These are phyloP conservation scores for Saturnispora kantuleensis DNA, from an alignment of 805 yeast genomes.

Conservation along the genomic window DNA sequence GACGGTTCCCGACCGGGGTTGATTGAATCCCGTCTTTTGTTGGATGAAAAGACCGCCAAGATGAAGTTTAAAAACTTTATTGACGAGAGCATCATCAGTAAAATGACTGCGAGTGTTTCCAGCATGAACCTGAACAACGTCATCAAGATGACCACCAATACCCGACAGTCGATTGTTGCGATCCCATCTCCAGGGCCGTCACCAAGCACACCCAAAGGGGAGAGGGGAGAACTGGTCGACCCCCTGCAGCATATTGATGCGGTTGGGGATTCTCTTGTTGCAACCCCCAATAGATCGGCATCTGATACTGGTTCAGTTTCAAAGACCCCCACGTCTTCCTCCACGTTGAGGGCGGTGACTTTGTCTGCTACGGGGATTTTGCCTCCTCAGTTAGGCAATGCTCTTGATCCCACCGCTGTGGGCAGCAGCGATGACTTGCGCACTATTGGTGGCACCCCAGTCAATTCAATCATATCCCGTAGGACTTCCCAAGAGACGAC, in stretches of 20 bases:
- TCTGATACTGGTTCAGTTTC: too few species aligned
- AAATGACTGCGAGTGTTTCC: constrained; percentile 30
- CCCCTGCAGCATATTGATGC: not conserved
- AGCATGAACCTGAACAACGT: constrained; percentile 25
- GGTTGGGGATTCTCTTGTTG: too few species aligned
- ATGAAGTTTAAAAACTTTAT: constrained; percentile 33
- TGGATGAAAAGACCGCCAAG: constrained; percentile 40
- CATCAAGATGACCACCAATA: constrained; percentile 13
- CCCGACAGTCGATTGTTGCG: constrained; percentile 13
- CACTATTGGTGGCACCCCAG: not conserved
- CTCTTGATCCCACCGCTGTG: not conserved
- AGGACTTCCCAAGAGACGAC: constrained; percentile 13
- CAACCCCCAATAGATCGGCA: too few species aligned
- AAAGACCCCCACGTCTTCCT: constrained; percentile 1
- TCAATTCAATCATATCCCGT: constrained; percentile 6
- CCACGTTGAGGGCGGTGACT: constrained; percentile 1
- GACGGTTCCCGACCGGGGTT: constrained; percentile 57
- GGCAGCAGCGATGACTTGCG: constrained; percentile 5
- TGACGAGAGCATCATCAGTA: constrained; percentile 27
- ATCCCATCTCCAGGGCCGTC: constrained; percentile 2
- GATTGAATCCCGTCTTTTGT: constrained; percentile 44
- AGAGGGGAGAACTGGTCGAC: too few species aligned
- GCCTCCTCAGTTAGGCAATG: not conserved
- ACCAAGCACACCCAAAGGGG: too few species aligned
- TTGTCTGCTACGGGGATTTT: not conserved